These are phyloP conservation scores for Aspergillus pseudoterreus DNA, from an alignment of 2,329 filamentous ascomycete species.

Conservation along the genomic window DNA sequence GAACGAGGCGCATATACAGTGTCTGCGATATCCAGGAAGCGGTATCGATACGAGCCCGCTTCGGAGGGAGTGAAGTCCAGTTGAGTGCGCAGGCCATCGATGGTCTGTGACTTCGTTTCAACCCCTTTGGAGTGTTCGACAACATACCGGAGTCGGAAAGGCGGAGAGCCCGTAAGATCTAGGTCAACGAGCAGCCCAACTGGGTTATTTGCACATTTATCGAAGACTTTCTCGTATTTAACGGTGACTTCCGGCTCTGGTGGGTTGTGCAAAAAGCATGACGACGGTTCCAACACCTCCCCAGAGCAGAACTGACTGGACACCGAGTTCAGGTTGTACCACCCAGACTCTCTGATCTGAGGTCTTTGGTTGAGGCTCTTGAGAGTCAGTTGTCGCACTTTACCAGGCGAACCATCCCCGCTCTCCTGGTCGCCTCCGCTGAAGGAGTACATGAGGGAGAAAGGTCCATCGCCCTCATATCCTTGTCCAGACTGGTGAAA, in stretches of 20 bases:
- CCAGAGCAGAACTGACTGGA: constrained; percentile 78
- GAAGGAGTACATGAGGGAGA: constrained; percentile 77
- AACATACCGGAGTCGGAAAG: constrained; percentile 79
- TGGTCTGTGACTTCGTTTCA: constrained; percentile 51
- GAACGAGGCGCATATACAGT: constrained; percentile 68
- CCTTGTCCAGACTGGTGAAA: constrained; percentile 62
- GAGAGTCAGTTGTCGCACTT: constrained; percentile 55
- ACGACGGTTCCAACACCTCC: constrained; percentile 87
- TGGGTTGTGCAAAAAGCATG: constrained; percentile 88
- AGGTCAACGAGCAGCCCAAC: constrained; percentile 86
- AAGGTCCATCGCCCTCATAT: constrained; percentile 58
- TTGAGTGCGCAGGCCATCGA: constrained; percentile 75
- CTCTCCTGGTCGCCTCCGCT: constrained; percentile 73
- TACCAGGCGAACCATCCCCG: constrained; percentile 55
- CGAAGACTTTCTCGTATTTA: constrained; percentile 75
- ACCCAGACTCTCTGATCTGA: constrained; percentile 69
- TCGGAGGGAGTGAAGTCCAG: constrained; percentile 76
- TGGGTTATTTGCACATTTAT: constrained; percentile 92
- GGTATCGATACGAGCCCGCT: constrained; percentile 82
- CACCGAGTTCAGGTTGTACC: constrained; percentile 81
- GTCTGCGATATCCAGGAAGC: constrained; percentile 78
- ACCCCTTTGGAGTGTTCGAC: constrained; percentile 60
- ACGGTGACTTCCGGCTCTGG: constrained; percentile 77
- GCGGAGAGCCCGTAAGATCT: constrained; percentile 86
- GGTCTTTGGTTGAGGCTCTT: constrained; percentile 61